Base-by-base conservation (phyloP, 306 rosid genomes). In the Dalbergia cochinchinensis region DNA sequence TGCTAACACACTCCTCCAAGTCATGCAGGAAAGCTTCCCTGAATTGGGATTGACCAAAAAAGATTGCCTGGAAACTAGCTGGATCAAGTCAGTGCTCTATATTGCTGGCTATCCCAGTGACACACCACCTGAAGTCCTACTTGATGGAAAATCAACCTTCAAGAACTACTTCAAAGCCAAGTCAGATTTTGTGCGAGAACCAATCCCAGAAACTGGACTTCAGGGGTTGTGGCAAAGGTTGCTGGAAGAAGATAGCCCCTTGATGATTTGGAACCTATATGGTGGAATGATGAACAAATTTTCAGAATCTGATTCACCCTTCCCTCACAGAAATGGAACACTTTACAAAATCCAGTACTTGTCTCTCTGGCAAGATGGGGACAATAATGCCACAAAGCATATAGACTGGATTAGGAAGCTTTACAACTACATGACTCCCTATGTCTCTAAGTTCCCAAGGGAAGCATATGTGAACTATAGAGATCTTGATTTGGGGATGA, bases 401-500 rank as follows among this genome's bases (percentile, higher is more conserved):
- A 1, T 91, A 1, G 86, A 89, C 0, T 92, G 98, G 98, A 92
- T 94, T 8, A 86, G 92, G 81, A 89, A 87, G 78, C 89, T 94
- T 13, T 88, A 92, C 69, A 84, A 85, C 16, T 94, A 88, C 84
- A 89, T 92, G 97, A 54, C 88, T 11, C 90, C 97, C 15, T 89
- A 88, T 64, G 99, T 84, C 0, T 87, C 97, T 0, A 88, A 45
- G 84, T 81, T 81, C 50, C 99, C 99, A 11, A 92, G 99, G 82
- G 81, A 83, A 47, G 91, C 99, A 4, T 94, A 91, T 39, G 92
- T 92, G 84, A 94, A 94, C 48, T 94, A 94, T 22, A 91, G 91
- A 47, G 99, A 94, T 78, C 91, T 94, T 16, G 97, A 92, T 81
- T 44, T 94, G 87, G 99, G 99, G 63, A 80, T 90, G 53, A 94